Percentiles rank a stretch among this genome's conserved stretches.
Conservation (phyloP, 257 asterid species). For the Solanum pinnatisectum region DNA sequence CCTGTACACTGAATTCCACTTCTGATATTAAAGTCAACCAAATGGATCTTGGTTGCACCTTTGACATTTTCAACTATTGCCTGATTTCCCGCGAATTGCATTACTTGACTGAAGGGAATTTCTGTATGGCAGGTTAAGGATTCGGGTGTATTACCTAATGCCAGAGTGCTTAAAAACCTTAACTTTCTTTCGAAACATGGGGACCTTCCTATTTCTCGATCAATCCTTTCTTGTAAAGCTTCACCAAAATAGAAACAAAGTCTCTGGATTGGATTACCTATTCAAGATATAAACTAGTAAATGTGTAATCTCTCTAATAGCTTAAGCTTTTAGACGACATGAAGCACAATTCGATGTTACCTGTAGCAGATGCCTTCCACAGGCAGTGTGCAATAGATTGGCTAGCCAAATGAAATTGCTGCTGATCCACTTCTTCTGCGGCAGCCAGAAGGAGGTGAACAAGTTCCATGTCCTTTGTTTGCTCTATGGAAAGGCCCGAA, state of each 20-base stretch:
- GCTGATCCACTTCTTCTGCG: conserved; percentile 32
- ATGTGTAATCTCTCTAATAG: not conserved
- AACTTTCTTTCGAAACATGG: not conserved
- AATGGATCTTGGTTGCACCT: conserved; percentile 31
- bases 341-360: not conserved
- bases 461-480: conserved; percentile 46
- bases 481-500: conserved; percentile 31
- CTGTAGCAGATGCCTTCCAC: conserved; percentile 29
- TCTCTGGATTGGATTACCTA: conserved; percentile 52
- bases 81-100: conserved; percentile 50
- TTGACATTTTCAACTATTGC: conserved; percentile 33
- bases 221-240: conserved; percentile 40
- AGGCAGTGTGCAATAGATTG: conserved; percentile 26
- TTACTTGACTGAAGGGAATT: conserved; percentile 46
- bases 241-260: conserved; percentile 36
- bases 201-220: conserved; percentile 17
- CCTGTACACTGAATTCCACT: conserved; percentile 59
- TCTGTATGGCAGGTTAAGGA: conserved; percentile 37
- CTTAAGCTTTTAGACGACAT: not conserved
- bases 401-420: conserved; percentile 32
- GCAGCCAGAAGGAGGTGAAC: conserved; percentile 37
- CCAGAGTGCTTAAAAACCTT: conserved; percentile 6
- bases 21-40: conserved; percentile 64
- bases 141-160: conserved; percentile 29
- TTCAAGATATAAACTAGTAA: not conserved